Base-by-base conservation (phyloP, 257 asterid genomes). In the Mitragyna speciosa region DNA sequence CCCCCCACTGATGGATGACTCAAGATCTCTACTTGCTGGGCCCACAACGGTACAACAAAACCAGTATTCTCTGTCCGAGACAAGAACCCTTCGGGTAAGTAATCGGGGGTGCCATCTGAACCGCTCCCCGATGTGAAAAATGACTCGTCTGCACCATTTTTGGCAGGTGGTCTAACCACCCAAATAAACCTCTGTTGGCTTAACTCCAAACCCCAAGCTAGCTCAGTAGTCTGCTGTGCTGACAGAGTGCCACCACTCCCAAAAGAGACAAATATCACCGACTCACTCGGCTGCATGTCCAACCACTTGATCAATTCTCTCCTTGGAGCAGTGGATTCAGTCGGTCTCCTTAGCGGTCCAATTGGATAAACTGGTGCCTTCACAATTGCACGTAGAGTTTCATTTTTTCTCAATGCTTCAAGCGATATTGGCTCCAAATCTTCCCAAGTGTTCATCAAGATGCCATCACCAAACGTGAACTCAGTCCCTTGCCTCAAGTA, bases 231-330 rank as follows among this genome's bases (percentile, higher is more conserved):
- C 45, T 91, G 97, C 17, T 83, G 78, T 0, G 63, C 76, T 1
- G 93, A 83, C 2, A 91, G 74, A 67, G 85, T 67, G 2, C 97
- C 97, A 6, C 93, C 97, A 28, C 95, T 93, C 1, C 97, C 97
- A 36, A 93, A 91, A 6, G 91, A 89, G n/a, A 85, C 88, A n/a
- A 83, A 91, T 0, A 93, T 9, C 0, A 91, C 95, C 3, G 92
- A 87, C n/a, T 89, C 89, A 31, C 58, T 26, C 0, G 90, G 91
- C 70, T 93, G 98, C 80, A 69, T 81, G 82, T 92, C 87, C 41
- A 93, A 33, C 96, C 97, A 92, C 11, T 72, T 22, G 4, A 72
- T 17, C 59, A 81, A 52, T 28, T 85, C 83, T 0, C 36, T 24
- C 28, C 64, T n/a, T 52, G 6, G 36, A 6, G 63, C 17, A 0